Base-by-base conservation (phyloP, 345 rosid genomes). In the Pistacia atlantica region DNA sequence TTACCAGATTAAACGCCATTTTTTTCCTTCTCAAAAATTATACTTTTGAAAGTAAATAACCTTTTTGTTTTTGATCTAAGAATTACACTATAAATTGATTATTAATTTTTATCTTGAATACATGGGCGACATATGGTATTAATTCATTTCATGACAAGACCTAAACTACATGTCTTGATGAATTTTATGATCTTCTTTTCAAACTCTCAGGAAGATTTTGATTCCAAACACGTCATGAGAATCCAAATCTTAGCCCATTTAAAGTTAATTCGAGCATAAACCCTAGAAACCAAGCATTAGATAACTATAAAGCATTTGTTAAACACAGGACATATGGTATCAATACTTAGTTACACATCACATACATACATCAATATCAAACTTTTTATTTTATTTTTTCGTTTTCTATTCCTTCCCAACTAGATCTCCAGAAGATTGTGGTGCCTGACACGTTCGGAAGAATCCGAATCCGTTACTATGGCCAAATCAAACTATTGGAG, bases 331-430 rank as follows among this genome's bases (percentile, higher is more conserved):
- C 76, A 78, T 12, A 51, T 1, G 10, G 69, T n/a, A 80, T 33
- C 61, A 75, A 77, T 72, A 49, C 75, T 57, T 78, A 66, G 78
- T 55, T 78, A 77, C 49, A 73, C 18, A 68, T 72, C 82, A 63
- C 31, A 22, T 65, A 63, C 20, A 22, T 65, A n/a, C 25, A 75
- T 57, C 45, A 28, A 17, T 8, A 35, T 66, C 69, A 67, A 69
- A 31, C 12, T 12, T 31, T 13, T 28, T 54, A 48, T 52, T 28
- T 20, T 17, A 48, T 52, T 28, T 20, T 17, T 25, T 31, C n/a
- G 11, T 0, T 38, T 20, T 54, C 51, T 74, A 20, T 55, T 17
- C 78, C 61, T 35, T 51, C 78, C 42, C 60, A 72, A 52, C 33
- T n/a, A 54, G 18, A 54, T 14, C 17, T 37, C 16, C 67, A 14